Base-by-base conservation (phyloP, 2,329 filamentous ascomycete genomes). In the Colletotrichum nymphaeae region DNA sequence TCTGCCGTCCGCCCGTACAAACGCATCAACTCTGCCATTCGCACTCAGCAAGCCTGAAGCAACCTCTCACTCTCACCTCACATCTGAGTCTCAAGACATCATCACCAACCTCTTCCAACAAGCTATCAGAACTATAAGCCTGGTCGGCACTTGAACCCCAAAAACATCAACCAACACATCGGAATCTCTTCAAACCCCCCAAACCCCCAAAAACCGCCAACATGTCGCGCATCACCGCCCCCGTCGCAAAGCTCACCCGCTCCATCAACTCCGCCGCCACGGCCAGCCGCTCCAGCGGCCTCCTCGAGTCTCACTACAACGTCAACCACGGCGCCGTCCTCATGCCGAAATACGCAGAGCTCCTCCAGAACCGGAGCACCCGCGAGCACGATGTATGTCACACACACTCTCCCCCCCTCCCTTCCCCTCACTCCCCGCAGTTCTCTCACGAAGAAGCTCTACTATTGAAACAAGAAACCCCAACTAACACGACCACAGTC, bases 181-280 rank as follows among this genome's bases (percentile, higher is more conserved):
- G 49, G 46, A 74, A 56, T 46, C 12, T 35, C 53, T 26, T 35
- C 32, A 35, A 35, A 46, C n/a, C 37, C 32, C 58, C 70, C 52
- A 60, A 42, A 14, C 35, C 35, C n/a, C 32, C 19, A 16, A 56
- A 56, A 46, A 26, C 26, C 32, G 52, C 8, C 52, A 80, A 24
- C 71, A 89, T 89, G 84, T 87, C 87, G 60, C 83, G 88, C 78
- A 83, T 89, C 74, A 86, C 87, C 19, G 83, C 85, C 58, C 86
- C 87, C 79, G 81, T 85, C 76, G 80, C 83, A 78, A 88, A 88
- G 81, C 83, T 89, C 78, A 75, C 86, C 76, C 84, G 87, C 75
- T 82, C 84, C 60, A 78, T 88, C 75, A 81, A 83, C 78, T 82
- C 86, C 71, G 81, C 86, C n/a, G 80, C 85, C 26, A 79, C 83